phyloP scores from a whole-genome alignment of 495 filamentous ascomycete species.

The Penicillium bialowiezense region DNA sequence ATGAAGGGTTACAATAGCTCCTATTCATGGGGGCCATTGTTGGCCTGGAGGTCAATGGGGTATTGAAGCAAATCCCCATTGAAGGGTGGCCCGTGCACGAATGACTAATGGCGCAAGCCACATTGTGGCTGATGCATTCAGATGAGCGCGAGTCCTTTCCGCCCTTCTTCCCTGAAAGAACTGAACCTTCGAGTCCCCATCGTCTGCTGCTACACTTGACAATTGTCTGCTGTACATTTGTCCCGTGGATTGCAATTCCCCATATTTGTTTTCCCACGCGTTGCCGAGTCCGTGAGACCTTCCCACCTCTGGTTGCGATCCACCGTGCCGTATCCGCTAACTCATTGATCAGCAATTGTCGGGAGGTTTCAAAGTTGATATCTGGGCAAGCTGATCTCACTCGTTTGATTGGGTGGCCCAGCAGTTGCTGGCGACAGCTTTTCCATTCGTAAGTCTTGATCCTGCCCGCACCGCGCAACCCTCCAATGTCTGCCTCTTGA shows the following conservation, averaged over 20 bases:
- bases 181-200: slow-evolving; percentile 6
- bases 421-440: slow-evolving; percentile 12
- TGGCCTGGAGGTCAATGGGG: slow-evolving; percentile 6
- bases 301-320: slow-evolving; percentile 21
- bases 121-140: slow-evolving; percentile 19
- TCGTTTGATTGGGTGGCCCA: slow-evolving; percentile 3
- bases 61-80: slow-evolving; percentile 12
- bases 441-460: slow-evolving; percentile 5
- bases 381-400: neutral
- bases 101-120: slow-evolving; percentile 20
- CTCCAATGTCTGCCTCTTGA: neutral
- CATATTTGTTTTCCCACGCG: slow-evolving; percentile 19
- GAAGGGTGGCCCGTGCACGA: slow-evolving; percentile 21
- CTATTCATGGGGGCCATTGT: slow-evolving; percentile 2
- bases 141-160: slow-evolving; percentile 24
- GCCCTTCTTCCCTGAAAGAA: slow-evolving; percentile 13
- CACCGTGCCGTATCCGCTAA: slow-evolving; percentile 16
- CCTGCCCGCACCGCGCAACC: slow-evolving; percentile 6
- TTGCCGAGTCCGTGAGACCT: slow-evolving; percentile 20
- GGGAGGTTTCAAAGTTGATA: neutral
- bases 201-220: slow-evolving; percentile 10
- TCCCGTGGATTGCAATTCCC: neutral
- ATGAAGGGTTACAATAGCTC: slow-evolving; percentile 2
- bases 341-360: slow-evolving; percentile 23
- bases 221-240: neutral